Evolutionary conservation across 108 stramenopile species (phyloP).

Genomic region (Epipyxis sp.): DNA sequence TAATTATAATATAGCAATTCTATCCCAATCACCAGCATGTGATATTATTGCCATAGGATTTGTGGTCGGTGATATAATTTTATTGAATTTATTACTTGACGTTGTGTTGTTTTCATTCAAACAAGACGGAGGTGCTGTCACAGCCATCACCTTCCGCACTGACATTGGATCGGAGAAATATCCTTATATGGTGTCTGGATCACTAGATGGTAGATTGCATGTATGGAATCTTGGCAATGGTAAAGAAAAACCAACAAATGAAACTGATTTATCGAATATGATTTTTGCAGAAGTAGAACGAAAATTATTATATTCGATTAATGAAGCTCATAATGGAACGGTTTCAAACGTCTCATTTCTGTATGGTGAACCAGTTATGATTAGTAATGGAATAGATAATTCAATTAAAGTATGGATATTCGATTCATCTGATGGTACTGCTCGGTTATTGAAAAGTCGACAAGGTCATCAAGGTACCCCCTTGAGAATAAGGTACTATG

Average conservation of each 20-base stretch:
- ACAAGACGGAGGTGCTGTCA: constrained; percentile 11
- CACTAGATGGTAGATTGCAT: not conserved
- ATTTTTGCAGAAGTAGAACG: too few relatives aligned
- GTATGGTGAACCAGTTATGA: constrained; percentile 19
- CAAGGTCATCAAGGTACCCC: not conserved
- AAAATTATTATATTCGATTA: not conserved
- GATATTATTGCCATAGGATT: constrained; percentile 26
- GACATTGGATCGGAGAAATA: not conserved
- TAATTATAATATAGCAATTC: not conserved
- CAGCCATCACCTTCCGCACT: constrained; percentile 4
- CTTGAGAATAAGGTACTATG: not conserved
- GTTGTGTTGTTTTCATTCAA: not conserved
- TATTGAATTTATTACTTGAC: constrained; percentile 20
- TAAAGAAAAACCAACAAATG: not conserved
- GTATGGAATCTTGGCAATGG: not conserved
- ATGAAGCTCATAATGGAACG: not conserved
- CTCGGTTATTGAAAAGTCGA: not conserved
- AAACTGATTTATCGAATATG: not conserved
- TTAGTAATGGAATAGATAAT: constrained; percentile 19
- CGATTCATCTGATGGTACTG: not conserved
- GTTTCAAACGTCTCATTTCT: not conserved
- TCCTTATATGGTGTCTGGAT: constrained; percentile 16
- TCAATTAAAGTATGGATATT: constrained; percentile 24
- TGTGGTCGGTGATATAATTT: not conserved
- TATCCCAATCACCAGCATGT: not conserved